phyloP scores from a whole-genome alignment of 2,329 filamentous ascomycete species.

The Beauveria bassiana region DNA sequence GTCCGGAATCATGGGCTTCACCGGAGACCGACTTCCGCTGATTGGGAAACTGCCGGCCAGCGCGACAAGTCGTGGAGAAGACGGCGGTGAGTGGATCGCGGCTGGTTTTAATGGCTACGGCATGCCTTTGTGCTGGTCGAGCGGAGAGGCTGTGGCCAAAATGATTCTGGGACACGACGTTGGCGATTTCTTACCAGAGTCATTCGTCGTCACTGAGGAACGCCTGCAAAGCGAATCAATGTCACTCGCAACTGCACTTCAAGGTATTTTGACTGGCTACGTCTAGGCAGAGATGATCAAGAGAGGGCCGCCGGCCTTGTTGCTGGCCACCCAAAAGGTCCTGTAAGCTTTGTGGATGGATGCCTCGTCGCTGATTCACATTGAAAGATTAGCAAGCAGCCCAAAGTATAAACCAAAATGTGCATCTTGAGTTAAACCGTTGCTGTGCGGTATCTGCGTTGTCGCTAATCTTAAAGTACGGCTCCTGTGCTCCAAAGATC shows the following conservation, averaged over 20 bases:
- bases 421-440: too few species aligned
- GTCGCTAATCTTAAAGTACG: too few species aligned
- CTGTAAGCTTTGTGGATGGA: too few species aligned
- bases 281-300: neutral
- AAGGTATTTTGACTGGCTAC: neutral
- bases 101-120: constrained; percentile 42
- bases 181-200: constrained; percentile 16
- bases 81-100: constrained; percentile 37
- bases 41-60: constrained; percentile 34
- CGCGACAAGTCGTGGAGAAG: constrained; percentile 13
- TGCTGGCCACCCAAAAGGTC: neutral
- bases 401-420: too few species aligned
- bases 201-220: constrained; percentile 16
- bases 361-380: too few species aligned
- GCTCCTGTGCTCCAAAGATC: too few species aligned
- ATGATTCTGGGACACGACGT: constrained; percentile 20
- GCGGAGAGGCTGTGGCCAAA: constrained; percentile 30
- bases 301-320: too few species aligned
- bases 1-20: constrained; percentile 39
- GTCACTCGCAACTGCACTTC: neutral
- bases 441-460: too few species aligned
- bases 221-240: neutral
- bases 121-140: constrained; percentile 43
- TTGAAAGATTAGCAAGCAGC: too few species aligned
- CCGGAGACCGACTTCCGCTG: constrained; percentile 37